Conservation (phyloP, 768 basidiomycete genomes). For the Termitomyces sp. region DNA sequence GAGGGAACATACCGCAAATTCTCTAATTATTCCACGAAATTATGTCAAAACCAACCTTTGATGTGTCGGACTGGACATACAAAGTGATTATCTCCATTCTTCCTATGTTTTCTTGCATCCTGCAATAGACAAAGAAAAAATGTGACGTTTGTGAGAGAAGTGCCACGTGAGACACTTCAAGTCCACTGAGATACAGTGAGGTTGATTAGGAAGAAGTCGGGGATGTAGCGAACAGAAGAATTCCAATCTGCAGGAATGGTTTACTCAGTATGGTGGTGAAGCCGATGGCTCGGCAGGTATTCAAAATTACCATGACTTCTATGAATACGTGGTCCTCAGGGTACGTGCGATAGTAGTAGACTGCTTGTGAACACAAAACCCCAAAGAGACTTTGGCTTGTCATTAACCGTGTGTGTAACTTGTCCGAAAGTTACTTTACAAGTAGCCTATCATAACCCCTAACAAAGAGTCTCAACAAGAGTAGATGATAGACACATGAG, state of each 20-base stretch:
- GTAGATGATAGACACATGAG: background rate
- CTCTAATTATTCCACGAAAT: background rate
- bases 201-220: background rate
- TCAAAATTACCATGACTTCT: background rate
- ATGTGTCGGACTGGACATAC: background rate
- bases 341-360: background rate
- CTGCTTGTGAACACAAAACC: background rate
- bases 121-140: background rate
- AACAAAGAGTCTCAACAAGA: background rate
- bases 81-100: background rate
- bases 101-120: background rate
- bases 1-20: background rate
- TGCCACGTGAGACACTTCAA: background rate
- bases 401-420: background rate
- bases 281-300: background rate
- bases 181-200: background rate
- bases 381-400: background rate
- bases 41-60: background rate
- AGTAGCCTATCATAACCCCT: background rate
- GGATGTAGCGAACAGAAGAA: background rate
- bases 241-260: background rate
- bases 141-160: background rate
- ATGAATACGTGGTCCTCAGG: background rate
- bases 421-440: background rate
- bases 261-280: background rate